Evolutionary conservation across 2,329 filamentous ascomycete genomes (phyloP).

Genomic region (Colletotrichum tropicicola): DNA sequence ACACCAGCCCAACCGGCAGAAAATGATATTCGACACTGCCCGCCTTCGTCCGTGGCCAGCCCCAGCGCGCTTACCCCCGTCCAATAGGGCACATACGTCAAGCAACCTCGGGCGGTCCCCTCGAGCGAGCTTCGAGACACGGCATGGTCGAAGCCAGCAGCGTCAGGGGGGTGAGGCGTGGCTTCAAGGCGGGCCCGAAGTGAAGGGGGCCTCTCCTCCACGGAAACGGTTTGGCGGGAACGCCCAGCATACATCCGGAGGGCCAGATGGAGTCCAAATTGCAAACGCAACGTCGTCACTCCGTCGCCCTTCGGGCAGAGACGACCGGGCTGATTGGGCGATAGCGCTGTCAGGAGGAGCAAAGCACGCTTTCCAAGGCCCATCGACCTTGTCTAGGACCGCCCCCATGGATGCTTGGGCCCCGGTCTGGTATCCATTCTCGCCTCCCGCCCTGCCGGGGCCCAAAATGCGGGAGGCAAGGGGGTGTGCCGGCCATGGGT

Average conservation of each 20-base stretch:
- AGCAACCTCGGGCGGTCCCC: neutral
- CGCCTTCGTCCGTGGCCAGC: slow-evolving; percentile 26
- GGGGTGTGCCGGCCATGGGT: neutral
- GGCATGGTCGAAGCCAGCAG: slow-evolving; percentile 4
- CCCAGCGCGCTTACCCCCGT: slow-evolving; percentile 25
- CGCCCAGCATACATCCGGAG: slow-evolving; percentile 3
- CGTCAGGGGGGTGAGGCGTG: slow-evolving; percentile 19
- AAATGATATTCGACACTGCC: slow-evolving; percentile 27
- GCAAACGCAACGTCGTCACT: slow-evolving; percentile 22
- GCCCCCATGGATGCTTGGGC: slow-evolving; percentile 6
- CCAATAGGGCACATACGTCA: slow-evolving; percentile 26
- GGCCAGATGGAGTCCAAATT: slow-evolving; percentile 7
- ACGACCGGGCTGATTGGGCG: slow-evolving; percentile 9
- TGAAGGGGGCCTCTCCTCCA: neutral
- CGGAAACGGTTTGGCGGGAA: slow-evolving; percentile 20
- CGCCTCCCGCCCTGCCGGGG: slow-evolving; percentile 13
- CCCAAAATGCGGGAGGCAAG: slow-evolving; percentile 24
- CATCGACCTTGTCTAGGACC: neutral
- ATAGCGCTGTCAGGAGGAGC: slow-evolving; percentile 11
- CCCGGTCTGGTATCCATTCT: slow-evolving; percentile 10
- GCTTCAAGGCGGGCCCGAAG: slow-evolving; percentile 9
- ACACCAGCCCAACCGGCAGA: slow-evolving; percentile 28
- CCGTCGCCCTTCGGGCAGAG: neutral
- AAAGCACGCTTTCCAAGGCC: slow-evolving; percentile 9
- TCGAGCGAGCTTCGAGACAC: slow-evolving; percentile 18